Conservation (phyloP, 441 rosid species). For the Euphorbia corollata region DNA sequence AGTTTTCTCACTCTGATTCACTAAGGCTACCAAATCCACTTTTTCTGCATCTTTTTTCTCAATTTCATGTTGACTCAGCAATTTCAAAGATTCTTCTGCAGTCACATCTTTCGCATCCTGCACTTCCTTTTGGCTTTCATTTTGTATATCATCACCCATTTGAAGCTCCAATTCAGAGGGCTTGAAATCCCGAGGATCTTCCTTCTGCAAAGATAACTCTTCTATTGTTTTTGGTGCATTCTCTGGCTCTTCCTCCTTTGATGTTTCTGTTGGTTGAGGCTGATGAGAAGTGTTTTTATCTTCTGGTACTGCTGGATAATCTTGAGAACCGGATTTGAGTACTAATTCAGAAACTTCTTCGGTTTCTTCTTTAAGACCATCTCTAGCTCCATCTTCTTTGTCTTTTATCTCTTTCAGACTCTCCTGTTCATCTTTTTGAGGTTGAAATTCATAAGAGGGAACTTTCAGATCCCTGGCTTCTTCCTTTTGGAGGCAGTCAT, state of each 20-base stretch:
- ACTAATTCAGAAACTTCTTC: conserved; percentile 17
- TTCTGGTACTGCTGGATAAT: conserved; percentile 1
- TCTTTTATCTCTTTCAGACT: conserved; percentile 14
- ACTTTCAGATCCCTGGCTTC: conserved; percentile 16
- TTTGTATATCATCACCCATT: neutral
- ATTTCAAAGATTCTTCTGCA: conserved; percentile 12
- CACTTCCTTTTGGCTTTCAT: neutral
- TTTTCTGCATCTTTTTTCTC: conserved; percentile 11
- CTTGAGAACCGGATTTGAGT: conserved; percentile 8
- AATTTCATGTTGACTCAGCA: conserved; percentile 14
- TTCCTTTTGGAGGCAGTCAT: conserved; percentile 13
- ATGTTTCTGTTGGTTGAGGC: conserved; percentile 2
- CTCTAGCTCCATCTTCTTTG: neutral
- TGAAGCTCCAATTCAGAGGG: conserved; percentile 7
- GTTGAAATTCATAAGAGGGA: conserved; percentile 17
- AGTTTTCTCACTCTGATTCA: conserved; percentile 23
- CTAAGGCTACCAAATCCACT: conserved; percentile 12
- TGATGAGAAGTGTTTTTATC: conserved; percentile 3
- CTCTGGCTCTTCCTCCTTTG: conserved; percentile 13
- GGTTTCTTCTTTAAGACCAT: conserved; percentile 13
- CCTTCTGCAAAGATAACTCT: conserved; percentile 6
- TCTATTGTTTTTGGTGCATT: conserved; percentile 9
- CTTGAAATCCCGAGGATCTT: conserved; percentile 18
- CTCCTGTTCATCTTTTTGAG: conserved; percentile 13
- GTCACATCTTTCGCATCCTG: neutral